Percentiles rank a stretch among this genome's conserved stretches.
phyloP scores from a whole-genome alignment of 768 basidiomycete species.

The Tricholoma bakamatsutake region DNA sequence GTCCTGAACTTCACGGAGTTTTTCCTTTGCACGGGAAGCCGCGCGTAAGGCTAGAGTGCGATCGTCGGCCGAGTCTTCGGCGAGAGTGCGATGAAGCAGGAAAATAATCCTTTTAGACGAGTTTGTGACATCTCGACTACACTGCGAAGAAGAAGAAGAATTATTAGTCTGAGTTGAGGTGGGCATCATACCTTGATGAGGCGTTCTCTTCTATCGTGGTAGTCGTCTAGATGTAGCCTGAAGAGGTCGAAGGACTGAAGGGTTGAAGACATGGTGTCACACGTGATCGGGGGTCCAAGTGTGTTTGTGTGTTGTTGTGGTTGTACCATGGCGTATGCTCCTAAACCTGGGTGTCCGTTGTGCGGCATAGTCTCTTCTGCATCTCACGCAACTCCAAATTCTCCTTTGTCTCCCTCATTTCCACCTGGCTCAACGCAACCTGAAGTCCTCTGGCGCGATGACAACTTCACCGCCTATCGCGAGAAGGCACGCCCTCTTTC shows the following conservation, averaged over 20 bases:
- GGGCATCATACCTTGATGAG: constrained; percentile 71
- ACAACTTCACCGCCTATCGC: constrained; percentile 70
- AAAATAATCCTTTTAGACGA: constrained; percentile 94
- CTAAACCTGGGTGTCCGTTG: constrained; percentile 70
- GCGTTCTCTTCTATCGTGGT: constrained; percentile 84
- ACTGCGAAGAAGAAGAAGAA: constrained; percentile 30
- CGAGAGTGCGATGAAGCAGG: constrained; percentile 69
- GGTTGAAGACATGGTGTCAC: constrained; percentile 18
- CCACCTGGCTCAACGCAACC: constrained; percentile 42
- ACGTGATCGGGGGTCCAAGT: constrained; percentile 5
- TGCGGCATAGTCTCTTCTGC: constrained; percentile 66
- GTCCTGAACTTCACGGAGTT: constrained; percentile 59
- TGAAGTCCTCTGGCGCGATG: constrained; percentile 70
- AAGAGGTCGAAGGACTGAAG: constrained; percentile 49
- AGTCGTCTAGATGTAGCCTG: constrained; percentile 69
- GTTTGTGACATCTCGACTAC: constrained; percentile 83
- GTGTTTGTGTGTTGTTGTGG: neutral
- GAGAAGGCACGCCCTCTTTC: constrained; percentile 69
- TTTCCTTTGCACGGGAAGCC: constrained; percentile 45
- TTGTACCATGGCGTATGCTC: constrained; percentile 45
- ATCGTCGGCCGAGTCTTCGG: constrained; percentile 30
- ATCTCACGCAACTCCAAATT: constrained; percentile 35
- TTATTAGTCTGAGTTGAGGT: neutral
- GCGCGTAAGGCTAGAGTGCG: constrained; percentile 33
- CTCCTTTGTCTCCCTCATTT: constrained; percentile 41